Base-by-base conservation (phyloP, 78 protist genomes). In the Emiliania huxleyi region DNA sequence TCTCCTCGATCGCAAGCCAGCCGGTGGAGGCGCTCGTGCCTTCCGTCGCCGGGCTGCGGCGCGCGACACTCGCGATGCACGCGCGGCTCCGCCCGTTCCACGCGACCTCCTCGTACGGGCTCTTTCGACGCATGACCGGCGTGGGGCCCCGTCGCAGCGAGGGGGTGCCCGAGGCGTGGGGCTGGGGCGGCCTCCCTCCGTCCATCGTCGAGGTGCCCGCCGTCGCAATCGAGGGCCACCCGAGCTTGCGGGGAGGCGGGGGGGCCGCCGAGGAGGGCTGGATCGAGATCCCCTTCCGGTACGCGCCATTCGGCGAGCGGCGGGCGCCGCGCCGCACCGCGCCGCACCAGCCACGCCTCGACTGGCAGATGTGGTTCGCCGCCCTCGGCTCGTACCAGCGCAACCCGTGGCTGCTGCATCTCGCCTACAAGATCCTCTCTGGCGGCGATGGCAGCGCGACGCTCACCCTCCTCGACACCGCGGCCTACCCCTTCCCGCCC, bases 291-390 rank as follows among this genome's bases (percentile, higher is more conserved):
- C 55, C 12, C 18, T 35, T 26, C 45, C 48, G 92, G 77, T 95
- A 91, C 88, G 94, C 93, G 90, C 96, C 96, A 25, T 94, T 94
- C 33, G 73, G 45, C 35, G 43, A 88, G 37, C 40, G 38, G 15
- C 44, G 92, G 22, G 22, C 83, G 26, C 96, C 96, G 45, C 96
- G 94, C 5, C 94, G 94, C 48, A 77, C 94, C n/a, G 94, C 94
- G 69, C 96, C 96, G 15, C 96, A 94, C 75, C 94, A 95, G 88
- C 97, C 97, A 5, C 92, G 97, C 33, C 90, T 96, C 45, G 97
- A 96, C 85, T 96, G 97, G 97, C 96, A 95, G 71, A 89, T 95
- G 96, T 96, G 97, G 97, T 96, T 95, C 37, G 96, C 96, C 5
- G 97, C 96, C 15, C 90, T 95, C 29, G 56, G 90, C 38, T 8